Conservation (phyloP, 108 stramenopile genomes). For the Cyclotella cryptica region DNA sequence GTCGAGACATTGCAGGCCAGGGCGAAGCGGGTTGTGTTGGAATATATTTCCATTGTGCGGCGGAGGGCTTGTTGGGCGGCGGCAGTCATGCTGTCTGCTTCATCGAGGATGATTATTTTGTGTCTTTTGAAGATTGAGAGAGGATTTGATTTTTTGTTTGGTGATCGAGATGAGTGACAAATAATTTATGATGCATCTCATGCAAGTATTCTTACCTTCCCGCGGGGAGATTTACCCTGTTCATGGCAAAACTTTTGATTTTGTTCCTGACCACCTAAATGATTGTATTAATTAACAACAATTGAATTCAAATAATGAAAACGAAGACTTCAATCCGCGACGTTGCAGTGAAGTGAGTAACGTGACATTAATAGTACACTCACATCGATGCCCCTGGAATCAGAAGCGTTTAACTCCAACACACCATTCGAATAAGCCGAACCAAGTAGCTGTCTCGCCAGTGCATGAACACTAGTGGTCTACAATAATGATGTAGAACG, state of each 20-base stretch:
- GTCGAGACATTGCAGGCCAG: slow-evolving; percentile 97
- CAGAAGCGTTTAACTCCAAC: slow-evolving; percentile 97
- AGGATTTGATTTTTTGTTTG: background rate
- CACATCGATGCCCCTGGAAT: slow-evolving; percentile 97
- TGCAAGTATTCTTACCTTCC: slow-evolving; percentile 58
- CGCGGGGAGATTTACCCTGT: slow-evolving; percentile 83
- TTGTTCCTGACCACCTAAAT: slow-evolving; percentile 92
- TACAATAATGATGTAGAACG: slow-evolving; percentile 25
- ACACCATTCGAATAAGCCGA: slow-evolving; percentile 77
- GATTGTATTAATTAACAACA: slow-evolving; percentile 6
- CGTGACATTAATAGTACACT: slow-evolving; percentile 25
- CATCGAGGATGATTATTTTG: slow-evolving; percentile 99
- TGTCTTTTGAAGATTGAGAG: slow-evolving; percentile 54
- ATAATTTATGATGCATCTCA: background rate
- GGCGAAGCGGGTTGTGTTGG: slow-evolving; percentile 97
- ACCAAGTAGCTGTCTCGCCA: slow-evolving; percentile 90
- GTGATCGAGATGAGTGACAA: background rate
- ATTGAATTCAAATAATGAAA: background rate
- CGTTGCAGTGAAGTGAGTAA: background rate
- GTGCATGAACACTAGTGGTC: slow-evolving; percentile 91
- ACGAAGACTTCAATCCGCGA: background rate
- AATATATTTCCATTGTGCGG: slow-evolving; percentile 98
- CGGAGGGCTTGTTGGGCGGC: slow-evolving; percentile 98
- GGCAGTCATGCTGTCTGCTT: slow-evolving; percentile 98
- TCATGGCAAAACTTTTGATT: slow-evolving; percentile 98